Evolutionary conservation across 805 yeast genomes (phyloP).

Genomic region (Kodamaea hsintzibuensis): DNA sequence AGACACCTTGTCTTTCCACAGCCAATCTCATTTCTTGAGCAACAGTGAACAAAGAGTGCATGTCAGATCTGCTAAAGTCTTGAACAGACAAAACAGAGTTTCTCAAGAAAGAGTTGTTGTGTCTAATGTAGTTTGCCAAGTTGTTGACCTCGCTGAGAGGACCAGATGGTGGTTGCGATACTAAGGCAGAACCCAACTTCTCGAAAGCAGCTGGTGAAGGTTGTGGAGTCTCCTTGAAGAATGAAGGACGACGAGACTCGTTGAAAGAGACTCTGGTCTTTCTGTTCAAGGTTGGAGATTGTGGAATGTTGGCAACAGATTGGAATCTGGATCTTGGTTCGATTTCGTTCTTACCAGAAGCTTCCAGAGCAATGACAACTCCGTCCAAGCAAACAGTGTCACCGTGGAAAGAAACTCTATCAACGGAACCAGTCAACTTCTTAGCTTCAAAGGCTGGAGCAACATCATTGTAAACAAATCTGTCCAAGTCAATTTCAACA

Average conservation of each 20-base stretch:
- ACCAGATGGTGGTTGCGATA: constrained; percentile 70
- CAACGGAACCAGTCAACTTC: constrained; percentile 76
- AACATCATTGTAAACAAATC: constrained; percentile 46
- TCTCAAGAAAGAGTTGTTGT: constrained; percentile 87
- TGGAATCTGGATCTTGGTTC: constrained; percentile 48
- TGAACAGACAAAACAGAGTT: constrained; percentile 85
- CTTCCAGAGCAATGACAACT: constrained; percentile 56
- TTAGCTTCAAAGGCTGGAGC: constrained; percentile 40
- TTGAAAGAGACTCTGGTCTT: constrained; percentile 37
- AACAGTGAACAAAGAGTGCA: constrained; percentile 90
- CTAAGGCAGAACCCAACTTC: constrained; percentile 62
- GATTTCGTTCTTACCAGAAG: constrained; percentile 58
- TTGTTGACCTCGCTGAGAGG: constrained; percentile 79
- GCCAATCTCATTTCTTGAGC: constrained; percentile 98
- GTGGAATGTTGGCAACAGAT: constrained; percentile 26
- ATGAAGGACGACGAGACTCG: constrained; percentile 31
- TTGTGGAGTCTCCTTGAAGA: constrained; percentile 36
- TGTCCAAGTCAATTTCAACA: constrained; percentile 83
- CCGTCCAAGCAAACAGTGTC: constrained; percentile 88
- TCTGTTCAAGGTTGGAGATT: constrained; percentile 35
- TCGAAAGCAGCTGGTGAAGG: constrained; percentile 48
- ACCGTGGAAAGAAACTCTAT: constrained; percentile 78
- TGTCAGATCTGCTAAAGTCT: constrained; percentile 82
- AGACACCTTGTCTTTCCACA: constrained; percentile 93
- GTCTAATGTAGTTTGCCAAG: constrained; percentile 71